Conservation (phyloP, 108 stramenopile genomes). For the Skeletonema tropicum region DNA sequence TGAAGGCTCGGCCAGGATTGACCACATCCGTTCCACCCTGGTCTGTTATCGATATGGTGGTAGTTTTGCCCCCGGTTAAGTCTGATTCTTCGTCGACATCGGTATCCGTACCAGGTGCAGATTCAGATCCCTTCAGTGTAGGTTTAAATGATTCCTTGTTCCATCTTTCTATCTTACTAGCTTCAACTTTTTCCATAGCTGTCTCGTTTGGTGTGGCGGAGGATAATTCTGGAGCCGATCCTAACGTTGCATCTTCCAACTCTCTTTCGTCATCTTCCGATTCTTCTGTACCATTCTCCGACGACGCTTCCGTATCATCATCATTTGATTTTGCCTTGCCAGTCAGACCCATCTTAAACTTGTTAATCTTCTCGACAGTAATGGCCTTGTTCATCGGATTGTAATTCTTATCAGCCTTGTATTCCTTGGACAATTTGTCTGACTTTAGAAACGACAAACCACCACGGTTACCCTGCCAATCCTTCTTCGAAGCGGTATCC, state of each 20-base stretch:
- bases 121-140: not conserved
- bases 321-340: not conserved
- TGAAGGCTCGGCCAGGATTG: conserved; percentile 1
- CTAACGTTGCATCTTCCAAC: not conserved
- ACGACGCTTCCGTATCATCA: not conserved
- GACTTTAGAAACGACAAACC: not conserved
- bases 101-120: not conserved
- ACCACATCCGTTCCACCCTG: not conserved
- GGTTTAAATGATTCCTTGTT: not conserved
- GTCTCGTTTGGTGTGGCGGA: not conserved
- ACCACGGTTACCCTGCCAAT: conserved; percentile 1
- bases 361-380: not conserved
- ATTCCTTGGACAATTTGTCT: not conserved
- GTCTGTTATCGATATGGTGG: conserved; percentile 2
- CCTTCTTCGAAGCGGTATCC: not conserved
- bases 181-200: not conserved
- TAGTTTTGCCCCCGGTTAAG: not conserved
- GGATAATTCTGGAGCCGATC: not conserved
- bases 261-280: not conserved
- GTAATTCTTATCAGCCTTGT: not conserved
- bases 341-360: not conserved
- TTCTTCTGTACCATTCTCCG: not conserved
- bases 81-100: not conserved
- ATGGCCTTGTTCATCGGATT: not conserved
- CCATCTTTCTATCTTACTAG: not conserved